Percentiles rank a stretch among this genome's conserved stretches.
These are phyloP conservation scores for Phialocephala sp. DNA, from an alignment of 2,329 filamentous ascomycete genomes.

Conservation along the genomic window DNA sequence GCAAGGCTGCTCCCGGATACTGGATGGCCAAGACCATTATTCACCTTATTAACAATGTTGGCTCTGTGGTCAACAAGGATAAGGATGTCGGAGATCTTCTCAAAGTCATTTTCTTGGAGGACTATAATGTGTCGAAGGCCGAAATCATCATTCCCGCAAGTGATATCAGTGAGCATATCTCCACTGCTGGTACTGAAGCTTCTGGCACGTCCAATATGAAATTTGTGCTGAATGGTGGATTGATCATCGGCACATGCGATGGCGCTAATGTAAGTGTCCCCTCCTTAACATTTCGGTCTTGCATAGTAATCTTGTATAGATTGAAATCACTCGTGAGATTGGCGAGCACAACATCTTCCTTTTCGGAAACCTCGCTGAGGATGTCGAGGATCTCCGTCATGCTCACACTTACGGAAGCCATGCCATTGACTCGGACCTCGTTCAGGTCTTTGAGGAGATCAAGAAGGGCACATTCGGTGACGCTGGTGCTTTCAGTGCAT, in stretches of 20 bases:
- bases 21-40: constrained; percentile 99
- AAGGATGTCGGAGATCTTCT: constrained; percentile 89
- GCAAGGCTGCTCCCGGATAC: constrained; percentile 96
- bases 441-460: constrained; percentile 84
- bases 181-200: constrained; percentile 92
- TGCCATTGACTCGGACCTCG: constrained; percentile 75
- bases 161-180: constrained; percentile 98
- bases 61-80: constrained; percentile 89
- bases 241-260: constrained; percentile 98
- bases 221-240: constrained; percentile 94
- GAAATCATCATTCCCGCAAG: constrained; percentile 95
- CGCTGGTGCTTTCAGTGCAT: constrained; percentile 75
- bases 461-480: constrained; percentile 82
- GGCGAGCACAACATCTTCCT: constrained; percentile 98
- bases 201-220: constrained; percentile 99
- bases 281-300: not conserved
- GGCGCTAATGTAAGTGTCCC: constrained; percentile 82
- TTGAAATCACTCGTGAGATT: constrained; percentile 97
- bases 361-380: constrained; percentile 93
- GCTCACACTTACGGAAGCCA: constrained; percentile 84
- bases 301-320: constrained; percentile 53
- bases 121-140: constrained; percentile 99
- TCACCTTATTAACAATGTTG: constrained; percentile 92
- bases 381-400: constrained; percentile 95
- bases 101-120: constrained; percentile 96